These are phyloP conservation scores for Gaillardinia entomophila DNA, from an alignment of 805 yeast genomes.

Conservation along the genomic window DNA sequence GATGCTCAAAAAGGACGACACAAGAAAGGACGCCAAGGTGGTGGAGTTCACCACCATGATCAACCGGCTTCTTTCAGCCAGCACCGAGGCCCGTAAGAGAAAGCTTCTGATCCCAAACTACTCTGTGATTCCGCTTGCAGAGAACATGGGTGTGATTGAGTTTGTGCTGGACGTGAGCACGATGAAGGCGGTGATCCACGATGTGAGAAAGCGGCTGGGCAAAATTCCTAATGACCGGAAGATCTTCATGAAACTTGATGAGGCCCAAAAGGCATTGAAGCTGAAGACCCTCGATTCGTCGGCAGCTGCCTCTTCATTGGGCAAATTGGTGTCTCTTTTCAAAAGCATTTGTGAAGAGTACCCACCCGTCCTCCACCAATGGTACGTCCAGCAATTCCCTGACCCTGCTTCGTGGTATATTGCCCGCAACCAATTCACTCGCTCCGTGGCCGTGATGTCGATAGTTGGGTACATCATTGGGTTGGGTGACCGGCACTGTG, in stretches of 20 bases:
- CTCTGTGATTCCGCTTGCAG: slow-evolving; percentile 84
- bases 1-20: slow-evolving; percentile 86
- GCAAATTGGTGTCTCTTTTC: slow-evolving; percentile 17
- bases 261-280: slow-evolving; percentile 23
- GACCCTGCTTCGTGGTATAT: slow-evolving; percentile 86
- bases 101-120: slow-evolving; percentile 69
- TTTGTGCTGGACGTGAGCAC: slow-evolving; percentile 78
- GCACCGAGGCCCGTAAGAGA: slow-evolving; percentile 69
- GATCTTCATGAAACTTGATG: slow-evolving; percentile 24
- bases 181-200: slow-evolving; percentile 48
- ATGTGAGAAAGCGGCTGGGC: slow-evolving; percentile 21
- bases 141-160: slow-evolving; percentile 84
- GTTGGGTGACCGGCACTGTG: slow-evolving; percentile 95
- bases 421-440: slow-evolving; percentile 65
- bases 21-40: slow-evolving; percentile 89
- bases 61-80: slow-evolving; percentile 62
- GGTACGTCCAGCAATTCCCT: slow-evolving; percentile 87
- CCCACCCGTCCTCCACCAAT: slow-evolving; percentile 72
- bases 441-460: slow-evolving; percentile 93
- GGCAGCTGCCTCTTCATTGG: slow-evolving; percentile 6
- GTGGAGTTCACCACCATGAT: slow-evolving; percentile 88
- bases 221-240: slow-evolving; percentile 15
- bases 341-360: slow-evolving; percentile 24
- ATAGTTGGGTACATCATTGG: slow-evolving; percentile 94
- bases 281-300: slow-evolving; percentile 11